These are phyloP conservation scores for Cercospora sp. DNA, from an alignment of 2,329 filamentous ascomycete genomes.

Conservation along the genomic window DNA sequence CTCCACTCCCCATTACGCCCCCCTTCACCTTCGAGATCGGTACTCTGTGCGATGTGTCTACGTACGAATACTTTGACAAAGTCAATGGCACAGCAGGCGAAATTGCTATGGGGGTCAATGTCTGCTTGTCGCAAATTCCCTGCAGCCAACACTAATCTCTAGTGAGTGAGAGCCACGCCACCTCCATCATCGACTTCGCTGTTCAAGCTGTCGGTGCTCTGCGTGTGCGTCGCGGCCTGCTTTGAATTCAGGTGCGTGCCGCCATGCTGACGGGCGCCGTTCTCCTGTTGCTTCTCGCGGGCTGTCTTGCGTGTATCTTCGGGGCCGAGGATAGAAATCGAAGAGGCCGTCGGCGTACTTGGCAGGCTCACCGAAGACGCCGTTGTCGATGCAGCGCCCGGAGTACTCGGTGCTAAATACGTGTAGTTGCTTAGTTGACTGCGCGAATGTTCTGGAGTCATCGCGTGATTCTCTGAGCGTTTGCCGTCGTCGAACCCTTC, in stretches of 20 bases:
- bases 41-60: background rate
- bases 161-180: conserved; percentile 54
- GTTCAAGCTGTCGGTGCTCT: conserved; percentile 30
- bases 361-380: conserved; percentile 38
- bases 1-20: background rate
- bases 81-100: background rate
- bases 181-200: conserved; percentile 51
- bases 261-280: conserved; percentile 13
- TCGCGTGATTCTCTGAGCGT: conserved; percentile 31
- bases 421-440: conserved; percentile 24
- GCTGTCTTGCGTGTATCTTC: conserved; percentile 23
- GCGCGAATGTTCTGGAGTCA: conserved; percentile 28
- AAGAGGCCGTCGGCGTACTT: conserved; percentile 25
- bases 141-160: conserved; percentile 5
- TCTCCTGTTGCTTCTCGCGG: conserved; percentile 19
- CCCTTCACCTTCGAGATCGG: background rate
- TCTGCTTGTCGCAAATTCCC: background rate
- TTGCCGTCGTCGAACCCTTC: conserved; percentile 35
- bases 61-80: background rate
- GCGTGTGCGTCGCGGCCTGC: conserved; percentile 15
- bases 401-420: conserved; percentile 26
- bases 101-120: background rate
- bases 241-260: conserved; percentile 4
- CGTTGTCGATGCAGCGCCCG: conserved; percentile 32
- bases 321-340: conserved; percentile 22